Conservation (phyloP, 345 rosid genomes). For the Sisymbrium altissimum region DNA sequence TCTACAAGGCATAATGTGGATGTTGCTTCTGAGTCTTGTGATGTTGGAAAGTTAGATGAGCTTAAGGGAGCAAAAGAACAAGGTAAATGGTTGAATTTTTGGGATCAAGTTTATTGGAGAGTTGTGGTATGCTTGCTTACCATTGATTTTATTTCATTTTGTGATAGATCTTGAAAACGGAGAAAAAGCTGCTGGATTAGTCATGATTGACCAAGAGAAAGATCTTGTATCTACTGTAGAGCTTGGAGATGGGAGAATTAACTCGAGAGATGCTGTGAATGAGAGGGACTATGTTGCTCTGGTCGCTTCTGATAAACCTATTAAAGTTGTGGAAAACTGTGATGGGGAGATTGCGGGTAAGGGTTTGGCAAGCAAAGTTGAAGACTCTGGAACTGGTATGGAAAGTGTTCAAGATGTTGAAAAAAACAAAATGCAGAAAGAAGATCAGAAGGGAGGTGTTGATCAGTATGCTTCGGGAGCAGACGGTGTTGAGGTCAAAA, state of each 20-base stretch:
- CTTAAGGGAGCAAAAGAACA: conserved; percentile 24
- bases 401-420: not conserved
- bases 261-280: not conserved
- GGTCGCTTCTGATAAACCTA: conserved; percentile 24
- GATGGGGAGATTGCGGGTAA: not conserved
- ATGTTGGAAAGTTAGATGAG: conserved; percentile 22
- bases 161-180: not conserved
- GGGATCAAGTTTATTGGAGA: too few species aligned
- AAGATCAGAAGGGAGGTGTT: too few species aligned
- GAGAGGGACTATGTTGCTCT: not conserved
- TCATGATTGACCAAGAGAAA: not conserved
- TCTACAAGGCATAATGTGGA: conserved; percentile 14
- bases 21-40: conserved; percentile 21
- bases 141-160: too few species aligned
- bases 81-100: not conserved
- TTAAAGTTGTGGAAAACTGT: not conserved
- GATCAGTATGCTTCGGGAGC: not conserved
- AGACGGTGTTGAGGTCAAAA: not conserved
- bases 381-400: not conserved
- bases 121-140: not conserved
- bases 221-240: not conserved
- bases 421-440: too few species aligned
- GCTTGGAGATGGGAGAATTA: not conserved
- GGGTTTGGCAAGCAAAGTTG: not conserved
- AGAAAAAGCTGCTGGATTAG: not conserved